A percentile compares a stretch with the other conserved stretches of the same genome.
Evolutionary conservation across 352 stramenopile species (phyloP).

Genomic region (Pythium myriotylum): DNA sequence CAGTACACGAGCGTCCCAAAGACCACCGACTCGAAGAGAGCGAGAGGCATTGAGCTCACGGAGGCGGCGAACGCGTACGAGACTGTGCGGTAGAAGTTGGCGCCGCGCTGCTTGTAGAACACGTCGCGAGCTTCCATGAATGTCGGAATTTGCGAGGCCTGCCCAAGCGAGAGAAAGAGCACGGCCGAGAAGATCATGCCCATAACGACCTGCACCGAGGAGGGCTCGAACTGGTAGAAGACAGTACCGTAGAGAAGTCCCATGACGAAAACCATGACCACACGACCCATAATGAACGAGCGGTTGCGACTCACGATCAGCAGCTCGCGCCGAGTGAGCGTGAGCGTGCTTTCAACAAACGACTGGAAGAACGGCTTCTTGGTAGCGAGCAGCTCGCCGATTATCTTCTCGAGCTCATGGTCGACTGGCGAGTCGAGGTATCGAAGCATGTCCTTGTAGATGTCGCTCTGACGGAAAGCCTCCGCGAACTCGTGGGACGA

Average conservation of each 20-base stretch:
- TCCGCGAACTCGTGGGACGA: conserved; percentile 18
- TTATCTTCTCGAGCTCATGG: not conserved
- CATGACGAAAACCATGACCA: conserved; percentile 30
- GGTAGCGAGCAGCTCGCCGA: not conserved
- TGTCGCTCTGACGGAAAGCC: conserved; percentile 6
- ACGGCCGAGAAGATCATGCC: conserved; percentile 66
- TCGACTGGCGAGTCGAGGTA: conserved; percentile 3
- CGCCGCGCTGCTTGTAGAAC: conserved; percentile 70
- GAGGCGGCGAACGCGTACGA: conserved; percentile 48
- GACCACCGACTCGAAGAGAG: conserved; percentile 45
- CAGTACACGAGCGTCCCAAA: conserved; percentile 74
- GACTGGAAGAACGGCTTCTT: not conserved
- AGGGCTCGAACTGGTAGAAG: conserved; percentile 29
- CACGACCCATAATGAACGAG: conserved; percentile 11
- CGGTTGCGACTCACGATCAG: conserved; percentile 39
- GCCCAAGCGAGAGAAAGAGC: conserved; percentile 59
- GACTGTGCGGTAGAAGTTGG: conserved; percentile 66
- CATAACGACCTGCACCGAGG: conserved; percentile 27
- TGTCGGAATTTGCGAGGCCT: conserved; percentile 54
- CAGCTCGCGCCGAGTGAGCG: conserved; percentile 33
- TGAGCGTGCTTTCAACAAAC: not conserved
- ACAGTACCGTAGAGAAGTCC: conserved; percentile 29
- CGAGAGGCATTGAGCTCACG: conserved; percentile 26
- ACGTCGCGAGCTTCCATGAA: conserved; percentile 45
- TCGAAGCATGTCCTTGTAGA: conserved; percentile 7